phyloP scores from a whole-genome alignment of 306 rosid genomes.

The Clitoria ternatea region DNA sequence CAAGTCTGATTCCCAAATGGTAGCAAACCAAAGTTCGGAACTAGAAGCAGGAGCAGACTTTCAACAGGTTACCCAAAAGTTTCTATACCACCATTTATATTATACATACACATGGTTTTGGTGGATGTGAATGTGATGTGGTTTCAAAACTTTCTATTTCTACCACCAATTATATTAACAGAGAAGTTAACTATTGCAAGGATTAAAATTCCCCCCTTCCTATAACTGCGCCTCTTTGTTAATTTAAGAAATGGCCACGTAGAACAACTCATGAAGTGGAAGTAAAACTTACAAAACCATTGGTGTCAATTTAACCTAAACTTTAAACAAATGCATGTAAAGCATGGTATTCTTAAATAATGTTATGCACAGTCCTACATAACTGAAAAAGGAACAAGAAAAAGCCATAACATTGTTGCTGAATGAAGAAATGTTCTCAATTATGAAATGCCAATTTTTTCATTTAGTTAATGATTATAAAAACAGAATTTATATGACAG shows the following conservation, averaged over 20 bases:
- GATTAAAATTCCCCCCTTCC: too few relatives aligned
- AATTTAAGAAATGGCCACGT: too few relatives aligned
- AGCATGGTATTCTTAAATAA: neutral
- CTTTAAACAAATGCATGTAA: neutral
- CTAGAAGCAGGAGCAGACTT: conserved; percentile 34
- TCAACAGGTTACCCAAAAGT: conserved; percentile 19
- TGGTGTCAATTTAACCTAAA: neutral
- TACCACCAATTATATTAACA: neutral
- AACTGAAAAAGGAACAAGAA: neutral
- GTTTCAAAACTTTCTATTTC: neutral
- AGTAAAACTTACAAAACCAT: neutral
- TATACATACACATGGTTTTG: neutral
- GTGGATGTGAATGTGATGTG: neutral
- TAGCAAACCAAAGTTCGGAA: conserved; percentile 1
- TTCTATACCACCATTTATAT: neutral
- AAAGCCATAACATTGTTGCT: neutral
- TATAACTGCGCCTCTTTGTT: too few relatives aligned
- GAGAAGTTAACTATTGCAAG: too few relatives aligned
- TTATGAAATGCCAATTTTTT: too few relatives aligned
- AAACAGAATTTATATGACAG: neutral
- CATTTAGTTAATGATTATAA: neutral
- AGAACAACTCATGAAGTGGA: too few relatives aligned
- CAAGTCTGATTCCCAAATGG: neutral
- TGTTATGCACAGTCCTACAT: neutral
- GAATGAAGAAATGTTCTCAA: too few relatives aligned